phyloP scores from a whole-genome alignment of 257 asterid genomes.

The Striga asiatica region DNA sequence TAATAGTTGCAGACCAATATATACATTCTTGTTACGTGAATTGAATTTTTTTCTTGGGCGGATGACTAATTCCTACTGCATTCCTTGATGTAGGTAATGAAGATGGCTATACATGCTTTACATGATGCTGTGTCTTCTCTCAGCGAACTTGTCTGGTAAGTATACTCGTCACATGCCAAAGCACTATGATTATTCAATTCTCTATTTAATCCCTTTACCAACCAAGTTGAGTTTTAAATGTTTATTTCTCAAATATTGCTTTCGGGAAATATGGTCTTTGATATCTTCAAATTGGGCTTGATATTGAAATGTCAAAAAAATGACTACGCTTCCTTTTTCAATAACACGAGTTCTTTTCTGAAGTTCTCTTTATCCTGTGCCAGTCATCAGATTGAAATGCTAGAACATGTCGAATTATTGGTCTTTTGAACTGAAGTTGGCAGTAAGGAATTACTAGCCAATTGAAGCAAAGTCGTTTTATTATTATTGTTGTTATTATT shows the following conservation, averaged over 20 bases:
- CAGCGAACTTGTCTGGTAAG: constrained; percentile 6
- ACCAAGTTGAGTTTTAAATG: not conserved
- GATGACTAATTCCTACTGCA: not conserved
- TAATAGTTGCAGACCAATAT: not conserved
- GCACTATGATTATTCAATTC: not conserved
- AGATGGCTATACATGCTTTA: constrained; percentile 41
- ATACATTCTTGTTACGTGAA: not conserved
- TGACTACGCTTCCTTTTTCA: not conserved
- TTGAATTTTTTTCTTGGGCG: not conserved
- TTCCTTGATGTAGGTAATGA: constrained; percentile 31
- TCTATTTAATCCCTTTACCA: not conserved
- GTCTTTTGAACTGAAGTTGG: too few species aligned
- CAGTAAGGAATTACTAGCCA: too few species aligned
- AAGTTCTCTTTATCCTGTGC: too few species aligned
- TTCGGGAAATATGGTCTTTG: not conserved
- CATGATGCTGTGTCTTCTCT: constrained; percentile 17
- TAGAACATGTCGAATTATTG: too few species aligned
- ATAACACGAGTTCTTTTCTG: not conserved
- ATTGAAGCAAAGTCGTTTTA: too few species aligned
- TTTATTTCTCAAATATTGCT: not conserved
- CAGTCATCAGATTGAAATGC: too few species aligned
- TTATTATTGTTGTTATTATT: too few species aligned
- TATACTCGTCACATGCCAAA: not conserved
- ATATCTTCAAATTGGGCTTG: not conserved
- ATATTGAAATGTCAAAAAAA: not conserved